Base-by-base conservation (phyloP, 352 stramenopile species). In the Phytophthora lateralis region DNA sequence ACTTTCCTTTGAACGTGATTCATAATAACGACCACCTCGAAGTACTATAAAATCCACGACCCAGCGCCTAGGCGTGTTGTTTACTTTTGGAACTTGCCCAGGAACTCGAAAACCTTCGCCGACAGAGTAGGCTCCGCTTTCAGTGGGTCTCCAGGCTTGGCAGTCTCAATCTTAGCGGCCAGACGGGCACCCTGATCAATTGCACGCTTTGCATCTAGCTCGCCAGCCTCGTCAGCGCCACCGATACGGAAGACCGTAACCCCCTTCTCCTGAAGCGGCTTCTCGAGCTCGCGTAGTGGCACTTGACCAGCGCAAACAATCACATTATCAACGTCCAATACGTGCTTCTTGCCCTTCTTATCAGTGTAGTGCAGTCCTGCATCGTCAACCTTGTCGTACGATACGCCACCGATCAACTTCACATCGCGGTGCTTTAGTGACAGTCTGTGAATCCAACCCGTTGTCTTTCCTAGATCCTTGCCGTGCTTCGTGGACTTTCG, bases 171-270 rank as follows among this genome's bases (percentile, higher is more conserved):
- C 38, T 57, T 82, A 15, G 86, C 88, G 14, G 88, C 90, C 15
- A 97, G 63, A 30, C 90, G 84, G 20, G 90, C 96, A 32, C 95
- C 97, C 75, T 99, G 97, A 71, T 99, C 96, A 71, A 99, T 99
- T 8, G 97, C 97, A 39, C 96, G 82, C 78, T 99, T 99, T 32
- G 97, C 97, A 75, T 99, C 97, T 11, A 99, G 71, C 71, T 99
- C 97, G 20, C 85, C 88, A 26, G 97, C 97, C 62, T 97, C 75
- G 56, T 98, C 95, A 3, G 97, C 93, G 48, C 97, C 97, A 35
- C 97, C 97, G 73, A 99, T 99, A 32, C 92, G 89, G 69, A 96
- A 99, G 6, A 98, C 88, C 12, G 87, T 95, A 4, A 89, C 54
- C 12, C 82, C 78, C n/a, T 72, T 66, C 32, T 85, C 71, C 55